Percentiles rank a stretch among this genome's conserved stretches.
Conservation (phyloP, 1,284 basidiomycete species). For the Moesziomyces antarcticus region DNA sequence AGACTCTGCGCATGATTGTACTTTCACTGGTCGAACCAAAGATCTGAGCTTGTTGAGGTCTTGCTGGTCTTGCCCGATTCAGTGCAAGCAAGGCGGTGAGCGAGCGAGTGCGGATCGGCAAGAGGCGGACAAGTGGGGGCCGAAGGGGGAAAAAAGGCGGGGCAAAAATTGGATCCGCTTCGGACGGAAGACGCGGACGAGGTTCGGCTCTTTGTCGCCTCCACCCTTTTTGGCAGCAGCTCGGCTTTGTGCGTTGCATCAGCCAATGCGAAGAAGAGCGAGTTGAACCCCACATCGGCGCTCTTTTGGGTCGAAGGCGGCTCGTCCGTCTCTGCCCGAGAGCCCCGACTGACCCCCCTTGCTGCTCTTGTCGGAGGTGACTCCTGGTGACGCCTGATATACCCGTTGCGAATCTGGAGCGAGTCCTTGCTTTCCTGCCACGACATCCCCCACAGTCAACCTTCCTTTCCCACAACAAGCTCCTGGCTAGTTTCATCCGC, state of each 20-base stretch:
- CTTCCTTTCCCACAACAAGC: not conserved
- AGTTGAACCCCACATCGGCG: not conserved
- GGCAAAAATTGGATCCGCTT: constrained; percentile 20
- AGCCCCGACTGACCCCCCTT: too few species aligned
- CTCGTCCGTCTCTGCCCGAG: constrained; percentile 3
- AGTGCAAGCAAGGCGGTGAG: too few species aligned
- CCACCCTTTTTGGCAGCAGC: not conserved
- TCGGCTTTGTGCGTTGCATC: not conserved
- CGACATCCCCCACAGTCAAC: too few species aligned
- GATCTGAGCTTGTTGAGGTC: too few species aligned
- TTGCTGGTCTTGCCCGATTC: too few species aligned
- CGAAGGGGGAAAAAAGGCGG: not conserved
- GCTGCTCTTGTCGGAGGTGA: not conserved
- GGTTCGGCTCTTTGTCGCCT: not conserved
- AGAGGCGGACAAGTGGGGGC: constrained; percentile 5
- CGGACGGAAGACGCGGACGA: constrained; percentile 42
- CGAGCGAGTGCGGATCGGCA: not conserved
- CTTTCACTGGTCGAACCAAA: too few species aligned
- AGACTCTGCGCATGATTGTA: too few species aligned
- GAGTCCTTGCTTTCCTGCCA: too few species aligned
- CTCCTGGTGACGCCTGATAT: too few species aligned
- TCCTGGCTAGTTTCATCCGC: too few species aligned
- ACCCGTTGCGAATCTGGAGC: too few species aligned
- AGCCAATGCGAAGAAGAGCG: constrained; percentile 3
- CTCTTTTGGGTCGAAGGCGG: too few species aligned